Conservation (phyloP, 768 basidiomycete genomes). For the Mycena belliarum region DNA sequence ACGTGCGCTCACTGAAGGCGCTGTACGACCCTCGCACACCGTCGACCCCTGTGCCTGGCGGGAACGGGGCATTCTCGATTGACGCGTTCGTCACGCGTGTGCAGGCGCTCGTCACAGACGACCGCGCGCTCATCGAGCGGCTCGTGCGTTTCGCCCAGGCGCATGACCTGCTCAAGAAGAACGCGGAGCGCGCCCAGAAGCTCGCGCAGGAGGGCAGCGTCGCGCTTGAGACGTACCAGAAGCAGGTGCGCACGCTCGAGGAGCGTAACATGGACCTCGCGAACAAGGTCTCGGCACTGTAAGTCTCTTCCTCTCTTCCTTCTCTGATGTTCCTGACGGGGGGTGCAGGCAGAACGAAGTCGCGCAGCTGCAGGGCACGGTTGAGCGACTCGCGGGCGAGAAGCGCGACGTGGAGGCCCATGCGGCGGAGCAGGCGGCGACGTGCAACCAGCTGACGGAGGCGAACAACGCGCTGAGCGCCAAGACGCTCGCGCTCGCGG, state of each 20-base stretch:
- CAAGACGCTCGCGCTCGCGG: conserved; percentile 67
- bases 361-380: conserved; percentile 53
- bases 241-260: conserved; percentile 79
- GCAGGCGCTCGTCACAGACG: conserved; percentile 80
- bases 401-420: conserved; percentile 70
- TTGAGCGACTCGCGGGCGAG: conserved; percentile 62
- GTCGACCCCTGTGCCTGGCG: conserved; percentile 27
- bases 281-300: conserved; percentile 60
- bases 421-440: conserved; percentile 74
- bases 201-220: conserved; percentile 79
- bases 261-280: conserved; percentile 63
- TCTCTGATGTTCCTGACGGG: not conserved
- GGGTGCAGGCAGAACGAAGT: conserved; percentile 64
- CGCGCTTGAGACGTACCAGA: conserved; percentile 74
- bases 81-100: conserved; percentile 80
- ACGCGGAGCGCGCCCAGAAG: conserved; percentile 89
- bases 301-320: conserved; percentile 25
- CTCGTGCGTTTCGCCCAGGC: conserved; percentile 85
- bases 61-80: conserved; percentile 56
- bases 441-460: conserved; percentile 69
- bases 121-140: conserved; percentile 80
- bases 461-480: conserved; percentile 80
- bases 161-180: conserved; percentile 88
- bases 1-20: conserved; percentile 82
- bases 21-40: conserved; percentile 58